Base-by-base conservation (phyloP, 2,329 filamentous ascomycete genomes). In the Fusarium continuum region DNA sequence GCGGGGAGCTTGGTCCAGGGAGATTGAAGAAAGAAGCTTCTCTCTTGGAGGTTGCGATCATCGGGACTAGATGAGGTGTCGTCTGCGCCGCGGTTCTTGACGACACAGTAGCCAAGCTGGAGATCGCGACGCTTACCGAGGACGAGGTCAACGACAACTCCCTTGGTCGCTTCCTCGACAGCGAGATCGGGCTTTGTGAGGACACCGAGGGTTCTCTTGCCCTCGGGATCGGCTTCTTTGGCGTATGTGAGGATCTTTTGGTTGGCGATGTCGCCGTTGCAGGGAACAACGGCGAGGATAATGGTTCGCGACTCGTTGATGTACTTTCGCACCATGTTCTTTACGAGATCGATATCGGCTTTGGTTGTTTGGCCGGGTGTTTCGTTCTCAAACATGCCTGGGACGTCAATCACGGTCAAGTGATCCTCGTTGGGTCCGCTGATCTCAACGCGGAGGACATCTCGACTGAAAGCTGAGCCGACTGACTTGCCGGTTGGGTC, bases 121-220 rank as follows among this genome's bases (percentile, higher is more conserved):
- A 84, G 70, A 2, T 77, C 69, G 2, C 75, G 73, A 4, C 76
- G 73, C 13, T 77, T 79, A 0, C 80, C 80, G 0, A 47, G 39
- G 0, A 83, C 74, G 0, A 82, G 76, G 5, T 83, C 75, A 4
- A 79, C 70, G 2, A 80, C 72, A 2, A 75, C 75, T 0, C 73
- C 67, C 22, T 79, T 73, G 1, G 73, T 78, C 0, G 74, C 73
- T 0, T 69, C 53, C 41, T 85, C 82, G 0, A 69, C 70, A 0
- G 82, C 80, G 0, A 88, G 73, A 53, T 90, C 87, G 0, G 85
- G 82, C 62, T 89, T 89, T 0, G 86, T 89, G 1, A 89, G 75
- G 0, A 84, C 78, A 0, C 79, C 80, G 8, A 84, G 68, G 0
- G 81, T 84, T 0, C 82, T 62, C 5, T 70, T 59, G 0, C 81